Base-by-base conservation (phyloP, 2,329 filamentous ascomycete genomes). In the Emericellopsis atlantica region DNA sequence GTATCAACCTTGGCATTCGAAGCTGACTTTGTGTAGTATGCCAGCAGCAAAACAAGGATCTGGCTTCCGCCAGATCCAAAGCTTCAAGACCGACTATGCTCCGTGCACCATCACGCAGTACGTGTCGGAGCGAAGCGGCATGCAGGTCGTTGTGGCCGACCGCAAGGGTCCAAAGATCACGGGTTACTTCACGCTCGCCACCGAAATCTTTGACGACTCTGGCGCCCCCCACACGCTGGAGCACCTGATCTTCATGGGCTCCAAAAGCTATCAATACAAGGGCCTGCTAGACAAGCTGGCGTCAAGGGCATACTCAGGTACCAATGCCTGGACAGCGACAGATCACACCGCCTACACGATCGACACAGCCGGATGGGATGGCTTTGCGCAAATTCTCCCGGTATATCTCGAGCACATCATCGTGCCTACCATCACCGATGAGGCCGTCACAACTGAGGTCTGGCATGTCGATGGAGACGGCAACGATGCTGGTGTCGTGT, bases 321-420 rank as follows among this genome's bases (percentile, higher is more conserved):
- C 92, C 26, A 98, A 98, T 61, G 92, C 92, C 4, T 98, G 90
- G 87, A 98, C 92, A 1, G 88, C 88, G 18, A 92, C 84, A 11
- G 92, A 96, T 51, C 89, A 96, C 56, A 98, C 93, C 1, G 89
- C 89, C 3, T 98, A 98, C 61, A 95, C 88, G 0, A 71, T 98
- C 14, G 86, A 95, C 53, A 92, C 88, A 10, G 92, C 92, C 21
- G 92, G 92, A 2, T 98, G 92, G 90, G 88, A 94, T 51, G 90
- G 90, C 8, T 98, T 98, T 56, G 81, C 89, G 2, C 86, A 94
- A 58, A 93, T 96, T 42, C 66, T 98, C 15, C 92, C 92, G 1
- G 81, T 96, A 33, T 98, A 98, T 51, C 73, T 98, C 1, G 93
- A 98, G 60, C 92, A 98, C 64, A 73, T 98, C 26, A 76, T 98